Evolutionary conservation across 2,329 filamentous ascomycete species (phyloP).

Genomic region (Xylaria hypoxylon): DNA sequence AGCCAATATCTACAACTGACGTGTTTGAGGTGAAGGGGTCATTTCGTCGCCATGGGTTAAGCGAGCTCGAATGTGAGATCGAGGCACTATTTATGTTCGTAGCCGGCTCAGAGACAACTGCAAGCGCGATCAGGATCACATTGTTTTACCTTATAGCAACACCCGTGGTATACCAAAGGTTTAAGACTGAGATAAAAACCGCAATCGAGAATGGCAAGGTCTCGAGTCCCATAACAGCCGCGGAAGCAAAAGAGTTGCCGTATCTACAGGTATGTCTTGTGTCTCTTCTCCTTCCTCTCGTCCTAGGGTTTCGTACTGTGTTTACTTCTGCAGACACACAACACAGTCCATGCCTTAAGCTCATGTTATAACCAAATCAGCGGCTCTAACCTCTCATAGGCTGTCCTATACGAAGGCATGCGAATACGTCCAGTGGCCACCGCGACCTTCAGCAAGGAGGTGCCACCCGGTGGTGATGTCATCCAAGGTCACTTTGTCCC

Average conservation of each 20-base stretch:
- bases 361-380: neutral
- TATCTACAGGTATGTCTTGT: conserved; percentile 44
- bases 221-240: conserved; percentile 48
- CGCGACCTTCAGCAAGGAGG: conserved; percentile 44
- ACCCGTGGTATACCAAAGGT: conserved; percentile 57
- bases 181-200: conserved; percentile 59
- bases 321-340: neutral
- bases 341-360: neutral
- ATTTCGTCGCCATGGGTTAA: conserved; percentile 50
- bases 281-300: neutral
- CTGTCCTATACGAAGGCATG: conserved; percentile 54
- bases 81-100: conserved; percentile 49
- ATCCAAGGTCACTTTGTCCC: conserved; percentile 53
- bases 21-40: conserved; percentile 43
- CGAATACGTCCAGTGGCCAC: conserved; percentile 53
- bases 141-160: conserved; percentile 61
- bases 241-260: conserved; percentile 50
- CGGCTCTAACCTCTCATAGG: conserved; percentile 39
- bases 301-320: no score
- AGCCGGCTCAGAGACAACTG: conserved; percentile 62
- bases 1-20: neutral
- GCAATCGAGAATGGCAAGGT: conserved; percentile 50
- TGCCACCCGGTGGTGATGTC: conserved; percentile 49
- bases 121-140: conserved; percentile 60
- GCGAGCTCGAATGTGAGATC: conserved; percentile 46